Conservation (phyloP, 2,329 filamentous ascomycete genomes). For the Xylaria sp. region DNA sequence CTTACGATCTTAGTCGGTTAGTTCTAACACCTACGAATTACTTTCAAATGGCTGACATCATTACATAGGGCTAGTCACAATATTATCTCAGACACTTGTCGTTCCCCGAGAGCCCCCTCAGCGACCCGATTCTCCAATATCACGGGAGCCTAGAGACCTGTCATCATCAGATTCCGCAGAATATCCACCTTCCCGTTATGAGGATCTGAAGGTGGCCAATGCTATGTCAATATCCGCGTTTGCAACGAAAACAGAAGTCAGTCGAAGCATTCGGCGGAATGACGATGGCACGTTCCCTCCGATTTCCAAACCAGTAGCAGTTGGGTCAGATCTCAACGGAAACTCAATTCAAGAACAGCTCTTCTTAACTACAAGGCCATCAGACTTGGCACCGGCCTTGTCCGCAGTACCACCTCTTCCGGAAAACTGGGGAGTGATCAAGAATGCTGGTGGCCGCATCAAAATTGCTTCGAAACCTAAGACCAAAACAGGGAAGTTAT, state of each 20-base stretch:
- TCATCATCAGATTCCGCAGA: conserved; percentile 56
- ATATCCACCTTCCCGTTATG: conserved; percentile 59
- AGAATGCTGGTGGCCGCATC: conserved; percentile 35
- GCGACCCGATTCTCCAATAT: conserved; percentile 54
- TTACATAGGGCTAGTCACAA: conserved; percentile 53
- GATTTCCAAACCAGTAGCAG: conserved; percentile 53
- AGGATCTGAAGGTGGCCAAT: conserved; percentile 59
- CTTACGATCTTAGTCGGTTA: conserved; percentile 61
- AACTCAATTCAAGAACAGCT: conserved; percentile 54
- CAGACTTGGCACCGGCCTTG: conserved; percentile 12
- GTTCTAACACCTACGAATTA: conserved; percentile 36
- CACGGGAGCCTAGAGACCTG: conserved; percentile 53
- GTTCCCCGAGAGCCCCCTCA: conserved; percentile 46
- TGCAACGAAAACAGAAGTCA: conserved; percentile 42
- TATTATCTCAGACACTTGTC: conserved; percentile 52
- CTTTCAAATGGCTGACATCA: conserved; percentile 34
- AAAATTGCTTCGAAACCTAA: conserved; percentile 42
- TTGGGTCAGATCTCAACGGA: conserved; percentile 52
- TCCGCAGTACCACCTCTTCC: conserved; percentile 35
- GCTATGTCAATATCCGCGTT: conserved; percentile 53
- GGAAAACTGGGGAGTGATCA: conserved; percentile 22
- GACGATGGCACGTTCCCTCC: conserved; percentile 49
- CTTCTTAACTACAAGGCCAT: conserved; percentile 55
- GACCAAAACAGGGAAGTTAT: conserved; percentile 53
- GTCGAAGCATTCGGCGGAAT: conserved; percentile 30